Conservation (phyloP, 2,329 filamentous ascomycete genomes). For the Dactylellina drechsleri region DNA sequence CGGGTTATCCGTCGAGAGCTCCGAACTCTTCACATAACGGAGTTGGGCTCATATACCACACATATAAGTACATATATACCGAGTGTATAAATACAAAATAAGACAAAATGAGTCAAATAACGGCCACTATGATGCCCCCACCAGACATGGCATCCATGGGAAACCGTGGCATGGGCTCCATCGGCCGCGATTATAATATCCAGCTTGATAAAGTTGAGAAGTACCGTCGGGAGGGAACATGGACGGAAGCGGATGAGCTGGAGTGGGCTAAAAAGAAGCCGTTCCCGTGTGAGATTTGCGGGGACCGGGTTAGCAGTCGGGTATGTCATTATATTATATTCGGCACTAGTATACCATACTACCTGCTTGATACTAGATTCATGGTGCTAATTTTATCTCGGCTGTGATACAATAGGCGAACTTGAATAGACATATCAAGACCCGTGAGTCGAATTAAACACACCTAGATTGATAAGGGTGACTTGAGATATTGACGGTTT, state of each 20-base stretch:
- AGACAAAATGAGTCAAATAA: constrained; percentile 49
- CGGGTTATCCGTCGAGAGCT: background rate
- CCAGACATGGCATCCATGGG: constrained; percentile 52
- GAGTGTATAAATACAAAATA: background rate
- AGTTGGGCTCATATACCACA: background rate
- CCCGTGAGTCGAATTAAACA: constrained; percentile 21
- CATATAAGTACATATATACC: no score
- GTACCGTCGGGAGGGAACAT: constrained; percentile 57
- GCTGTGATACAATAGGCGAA: constrained; percentile 29
- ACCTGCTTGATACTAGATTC: background rate
- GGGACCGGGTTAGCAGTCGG: constrained; percentile 57
- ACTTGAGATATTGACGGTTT: background rate
- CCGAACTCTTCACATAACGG: background rate
- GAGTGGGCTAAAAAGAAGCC: constrained; percentile 58
- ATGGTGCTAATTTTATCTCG: background rate
- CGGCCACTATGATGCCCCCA: constrained; percentile 52
- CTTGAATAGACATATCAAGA: constrained; percentile 53
- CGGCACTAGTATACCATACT: background rate
- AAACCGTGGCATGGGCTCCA: constrained; percentile 51
- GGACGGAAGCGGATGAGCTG: constrained; percentile 58
- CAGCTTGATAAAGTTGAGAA: constrained; percentile 58
- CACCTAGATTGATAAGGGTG: background rate
- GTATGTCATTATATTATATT: constrained; percentile 26
- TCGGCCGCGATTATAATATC: constrained; percentile 56
- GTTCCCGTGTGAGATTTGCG: constrained; percentile 58